Base-by-base conservation (phyloP, 495 filamentous ascomycete species). In the Neurospora sp. region DNA sequence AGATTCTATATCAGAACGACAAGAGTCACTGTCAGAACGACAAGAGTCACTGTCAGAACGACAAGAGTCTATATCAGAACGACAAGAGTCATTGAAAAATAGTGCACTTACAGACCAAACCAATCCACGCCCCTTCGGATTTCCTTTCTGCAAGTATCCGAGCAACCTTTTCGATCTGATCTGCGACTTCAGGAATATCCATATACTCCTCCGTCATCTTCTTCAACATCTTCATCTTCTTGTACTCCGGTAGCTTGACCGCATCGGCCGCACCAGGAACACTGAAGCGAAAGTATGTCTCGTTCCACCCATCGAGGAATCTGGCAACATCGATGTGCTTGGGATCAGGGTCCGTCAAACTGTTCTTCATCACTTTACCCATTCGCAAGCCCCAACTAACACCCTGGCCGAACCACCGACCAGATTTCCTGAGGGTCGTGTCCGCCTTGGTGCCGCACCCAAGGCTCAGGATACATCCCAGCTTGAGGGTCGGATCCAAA, bases 181-280 rank as follows among this genome's bases (percentile, higher is more conserved):
- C 40, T 16, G 40, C 40, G 40, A 42, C 40, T 10, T 74, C 38
- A 20, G 23, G 2, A 1, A 2, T 14, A 27, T 10, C 2, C 6
- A 79, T 71, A 31, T 79, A 79, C 0, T 72, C 10, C 3, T 5
- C 16, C 10, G 78, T 77, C 69, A 72, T 60, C 2, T 16, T n/a
- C 44, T 79, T 74, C 9, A 79, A 49, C 42, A 72, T 37, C 1
- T 40, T 66, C 1, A 78, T 74, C 31, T 78, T 76, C 40, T 42
- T 70, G 39, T 77, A 79, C 6, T 75, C 39, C 14, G 31, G 27
- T 16, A 79, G 71, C 0, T 38, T 23, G 38, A 97, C 92, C 10
- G 94, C 86, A 83, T 94, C 94, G 27, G 93, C 93, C 70, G 93
- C 94, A 77, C 94, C 91, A 2, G 74, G 72, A 6, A 78, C 76